Evolutionary conservation across 768 basidiomycete genomes (phyloP).

Genomic region (Pleurotus salmoneostramineus): DNA sequence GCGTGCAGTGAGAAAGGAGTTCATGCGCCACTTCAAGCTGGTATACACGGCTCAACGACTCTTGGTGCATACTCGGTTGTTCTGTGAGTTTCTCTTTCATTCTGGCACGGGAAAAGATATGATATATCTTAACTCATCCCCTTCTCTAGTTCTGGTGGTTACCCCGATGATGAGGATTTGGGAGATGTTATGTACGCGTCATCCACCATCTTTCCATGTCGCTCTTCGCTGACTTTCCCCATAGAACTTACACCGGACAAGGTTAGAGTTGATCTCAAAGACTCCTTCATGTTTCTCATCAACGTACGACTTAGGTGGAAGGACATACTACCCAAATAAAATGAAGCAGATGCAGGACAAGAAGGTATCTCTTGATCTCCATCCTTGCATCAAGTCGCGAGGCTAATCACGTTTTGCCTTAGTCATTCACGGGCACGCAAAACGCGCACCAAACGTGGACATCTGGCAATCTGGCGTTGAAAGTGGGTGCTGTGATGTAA

Average conservation of each 20-base stretch:
- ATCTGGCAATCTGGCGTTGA: slow-evolving; percentile 30
- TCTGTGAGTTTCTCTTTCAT: slow-evolving; percentile 10
- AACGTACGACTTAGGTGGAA: not conserved
- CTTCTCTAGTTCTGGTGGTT: slow-evolving; percentile 24
- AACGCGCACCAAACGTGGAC: slow-evolving; percentile 28
- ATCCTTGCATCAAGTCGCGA: slow-evolving; percentile 9
- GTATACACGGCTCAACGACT: slow-evolving; percentile 29
- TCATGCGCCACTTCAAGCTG: slow-evolving; percentile 28
- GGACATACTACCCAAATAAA: not conserved
- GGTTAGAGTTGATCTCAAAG: slow-evolving; percentile 16
- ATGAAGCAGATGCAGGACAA: slow-evolving; percentile 10
- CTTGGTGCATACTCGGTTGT: slow-evolving; percentile 37
- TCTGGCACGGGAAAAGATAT: not conserved
- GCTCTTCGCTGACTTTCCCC: not conserved
- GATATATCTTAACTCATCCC: not conserved
- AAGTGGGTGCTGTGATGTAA: slow-evolving; percentile 15
- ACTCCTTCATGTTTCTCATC: too few relatives aligned
- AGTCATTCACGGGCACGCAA: slow-evolving; percentile 20
- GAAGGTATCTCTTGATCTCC: slow-evolving; percentile 10
- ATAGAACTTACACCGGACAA: slow-evolving; percentile 37
- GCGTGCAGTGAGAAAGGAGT: slow-evolving; percentile 22
- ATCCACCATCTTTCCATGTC: not conserved
- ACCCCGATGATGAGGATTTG: slow-evolving; percentile 36
- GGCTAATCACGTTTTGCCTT: not conserved
- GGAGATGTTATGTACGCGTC: slow-evolving; percentile 33